Evolutionary conservation across 371 early-diverging fungal genomes (phyloP).

Genomic region (Choanephora cucurbitarum): DNA sequence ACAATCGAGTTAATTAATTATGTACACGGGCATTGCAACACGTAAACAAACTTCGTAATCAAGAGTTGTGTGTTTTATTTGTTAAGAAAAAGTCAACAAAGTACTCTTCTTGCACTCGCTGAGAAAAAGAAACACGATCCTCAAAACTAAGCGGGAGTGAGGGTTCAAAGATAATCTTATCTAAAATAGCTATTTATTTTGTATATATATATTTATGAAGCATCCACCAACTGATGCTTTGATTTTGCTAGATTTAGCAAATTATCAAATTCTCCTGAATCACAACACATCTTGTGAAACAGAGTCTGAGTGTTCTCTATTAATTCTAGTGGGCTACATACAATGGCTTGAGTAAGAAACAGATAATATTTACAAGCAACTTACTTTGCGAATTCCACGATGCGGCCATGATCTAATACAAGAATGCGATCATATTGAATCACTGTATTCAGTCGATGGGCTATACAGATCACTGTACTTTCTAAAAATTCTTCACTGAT

Average conservation of each 20-base stretch:
- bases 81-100: background rate
- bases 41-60: no score
- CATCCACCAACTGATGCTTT: slow-evolving; percentile 22
- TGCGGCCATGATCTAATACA: slow-evolving; percentile 43
- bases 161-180: no score
- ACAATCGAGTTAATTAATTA: no score
- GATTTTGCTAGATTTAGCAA: slow-evolving; percentile 48
- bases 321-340: slow-evolving; percentile 49
- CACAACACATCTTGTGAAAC: slow-evolving; percentile 67
- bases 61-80: no score
- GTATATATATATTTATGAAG: slow-evolving; percentile 3
- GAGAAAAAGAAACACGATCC: no score
- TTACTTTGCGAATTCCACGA: slow-evolving; percentile 43
- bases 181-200: no score
- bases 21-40: no score
- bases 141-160: no score
- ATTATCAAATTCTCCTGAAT: slow-evolving; percentile 66
- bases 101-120: background rate
- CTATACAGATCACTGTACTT: slow-evolving; percentile 67
- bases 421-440: slow-evolving; percentile 54
- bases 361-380: background rate
- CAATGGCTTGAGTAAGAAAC: background rate
- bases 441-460: slow-evolving; percentile 66
- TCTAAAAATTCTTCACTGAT: slow-evolving; percentile 61
- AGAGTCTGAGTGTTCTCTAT: slow-evolving; percentile 45